Base-by-base conservation (phyloP, 768 basidiomycete species). In the Boletus fagicola region DNA sequence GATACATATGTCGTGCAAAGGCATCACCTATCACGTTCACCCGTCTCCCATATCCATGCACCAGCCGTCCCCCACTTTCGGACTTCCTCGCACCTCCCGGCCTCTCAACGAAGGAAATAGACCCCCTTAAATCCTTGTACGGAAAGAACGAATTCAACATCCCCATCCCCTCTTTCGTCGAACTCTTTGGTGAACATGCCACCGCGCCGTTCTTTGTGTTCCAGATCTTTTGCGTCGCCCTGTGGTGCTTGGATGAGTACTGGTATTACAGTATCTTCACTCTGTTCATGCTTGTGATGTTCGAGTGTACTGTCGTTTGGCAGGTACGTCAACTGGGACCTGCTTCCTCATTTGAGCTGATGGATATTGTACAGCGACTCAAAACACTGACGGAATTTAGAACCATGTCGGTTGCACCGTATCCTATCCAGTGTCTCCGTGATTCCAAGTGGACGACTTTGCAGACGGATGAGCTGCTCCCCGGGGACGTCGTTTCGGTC, bases 171-270 rank as follows among this genome's bases (percentile, higher is more conserved):
- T 90, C 90, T 1, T 99, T 99, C 69, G 80, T 82, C 11, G 91
- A 94, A 62, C 83, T 99, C 36, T 98, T 99, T 63, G 80, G 77
- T 24, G 97, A 99, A 76, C 97, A 99, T 68, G 94, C 96, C 1
- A 95, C 94, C 5, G 97, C 97, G 0, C 97, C 97, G 0, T 99
- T 99, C 82, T 99, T 99, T 73, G 97, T 99, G 28, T 99, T 99
- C 75, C 97, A 99, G 75, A 76, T 98, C 18, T 98, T 99, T 75
- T 98, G 97, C 61, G 97, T 98, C 2, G 94, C 92, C 0, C 77
- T 99, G 11, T 99, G 97, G 97, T 93, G 90, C 69, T 74, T 99
- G 65, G 97, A 99, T 66, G 97, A 98, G 71, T 99, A 98, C 72
- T 98, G 94, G 95, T 98, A 97, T 72, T 99, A 98, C 79, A 90